A percentile compares a stretch with the other conserved stretches of the same genome.
Evolutionary conservation across 176 grass and related monocot species (phyloP).

Genomic region (Poa pratensis): DNA sequence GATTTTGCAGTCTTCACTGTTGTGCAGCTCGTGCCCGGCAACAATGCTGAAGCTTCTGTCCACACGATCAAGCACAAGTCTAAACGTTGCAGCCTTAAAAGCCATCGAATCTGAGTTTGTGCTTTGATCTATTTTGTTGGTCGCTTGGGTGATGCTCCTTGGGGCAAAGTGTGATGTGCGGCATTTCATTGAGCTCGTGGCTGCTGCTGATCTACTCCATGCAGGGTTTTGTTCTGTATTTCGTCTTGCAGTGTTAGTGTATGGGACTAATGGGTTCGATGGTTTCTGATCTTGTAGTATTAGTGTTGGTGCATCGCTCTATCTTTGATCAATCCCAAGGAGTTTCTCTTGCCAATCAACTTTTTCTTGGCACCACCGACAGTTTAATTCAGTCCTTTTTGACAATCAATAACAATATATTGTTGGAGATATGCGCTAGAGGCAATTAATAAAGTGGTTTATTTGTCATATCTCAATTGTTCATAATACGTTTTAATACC

Average conservation of each 20-base stretch:
- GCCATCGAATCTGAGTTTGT: not conserved
- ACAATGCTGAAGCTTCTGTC: not conserved
- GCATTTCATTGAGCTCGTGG: not conserved
- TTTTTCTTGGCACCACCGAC: too few species aligned
- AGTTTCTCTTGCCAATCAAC: too few species aligned
- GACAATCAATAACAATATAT: too few species aligned
- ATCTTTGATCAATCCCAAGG: too few species aligned
- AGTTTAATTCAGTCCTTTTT: too few species aligned
- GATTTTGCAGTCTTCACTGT: not conserved
- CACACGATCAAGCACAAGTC: not conserved
- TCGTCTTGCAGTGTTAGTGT: not conserved
- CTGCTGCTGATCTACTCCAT: not conserved
- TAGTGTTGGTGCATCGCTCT: too few species aligned
- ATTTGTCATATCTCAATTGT: too few species aligned
- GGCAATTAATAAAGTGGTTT: too few species aligned
- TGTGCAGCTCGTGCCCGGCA: not conserved
- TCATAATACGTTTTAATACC: too few species aligned
- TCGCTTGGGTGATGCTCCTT: not conserved
- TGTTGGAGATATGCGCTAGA: too few species aligned
- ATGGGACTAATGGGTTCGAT: not conserved
- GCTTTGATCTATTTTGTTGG: not conserved
- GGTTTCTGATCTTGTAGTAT: not conserved
- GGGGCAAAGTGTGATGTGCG: not conserved
- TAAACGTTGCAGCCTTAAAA: not conserved
- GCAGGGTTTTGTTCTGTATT: not conserved